Evolutionary conservation across 495 filamentous ascomycete species (phyloP).

Genomic region (Hypoxylon rickii): DNA sequence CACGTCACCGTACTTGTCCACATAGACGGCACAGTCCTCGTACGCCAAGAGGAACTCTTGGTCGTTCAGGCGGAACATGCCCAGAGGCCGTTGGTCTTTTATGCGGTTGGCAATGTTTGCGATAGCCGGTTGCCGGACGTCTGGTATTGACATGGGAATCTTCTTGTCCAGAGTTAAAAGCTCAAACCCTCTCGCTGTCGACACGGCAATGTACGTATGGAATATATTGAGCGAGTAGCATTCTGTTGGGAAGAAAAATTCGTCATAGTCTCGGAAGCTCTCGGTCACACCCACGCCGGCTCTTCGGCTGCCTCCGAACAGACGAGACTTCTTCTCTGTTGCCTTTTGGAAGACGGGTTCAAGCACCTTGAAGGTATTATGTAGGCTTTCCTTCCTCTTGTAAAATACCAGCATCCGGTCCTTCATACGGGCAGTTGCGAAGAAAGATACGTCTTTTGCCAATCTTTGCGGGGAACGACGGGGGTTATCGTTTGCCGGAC

Average conservation of each 20-base stretch:
- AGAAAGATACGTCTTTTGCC: constrained; percentile 93
- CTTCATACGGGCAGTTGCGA: constrained; percentile 94
- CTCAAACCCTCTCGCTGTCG: constrained; percentile 91
- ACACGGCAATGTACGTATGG: constrained; percentile 87
- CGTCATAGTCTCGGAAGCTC: constrained; percentile 96
- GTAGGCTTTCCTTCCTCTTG: constrained; percentile 90
- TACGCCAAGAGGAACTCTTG: constrained; percentile 93
- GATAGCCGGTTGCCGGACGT: constrained; percentile 75
- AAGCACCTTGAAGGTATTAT: constrained; percentile 93
- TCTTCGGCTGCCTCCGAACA: constrained; percentile 61
- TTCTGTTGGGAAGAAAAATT: constrained; percentile 98
- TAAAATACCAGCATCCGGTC: constrained; percentile 92
- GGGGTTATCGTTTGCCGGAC: constrained; percentile 63
- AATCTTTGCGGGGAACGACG: constrained; percentile 87
- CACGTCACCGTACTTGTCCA: constrained; percentile 97
- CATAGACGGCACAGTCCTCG: constrained; percentile 93
- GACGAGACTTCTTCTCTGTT: constrained; percentile 71
- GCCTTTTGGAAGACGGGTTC: constrained; percentile 93
- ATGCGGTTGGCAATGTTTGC: constrained; percentile 81
- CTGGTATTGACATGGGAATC: constrained; percentile 84
- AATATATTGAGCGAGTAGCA: constrained; percentile 95
- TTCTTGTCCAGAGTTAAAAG: constrained; percentile 97
- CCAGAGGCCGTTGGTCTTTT: constrained; percentile 78
- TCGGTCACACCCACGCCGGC: constrained; percentile 74
- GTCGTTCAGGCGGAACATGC: constrained; percentile 95